phyloP scores from a whole-genome alignment of 2,329 filamentous ascomycete genomes.

The Monilinia fructigena region DNA sequence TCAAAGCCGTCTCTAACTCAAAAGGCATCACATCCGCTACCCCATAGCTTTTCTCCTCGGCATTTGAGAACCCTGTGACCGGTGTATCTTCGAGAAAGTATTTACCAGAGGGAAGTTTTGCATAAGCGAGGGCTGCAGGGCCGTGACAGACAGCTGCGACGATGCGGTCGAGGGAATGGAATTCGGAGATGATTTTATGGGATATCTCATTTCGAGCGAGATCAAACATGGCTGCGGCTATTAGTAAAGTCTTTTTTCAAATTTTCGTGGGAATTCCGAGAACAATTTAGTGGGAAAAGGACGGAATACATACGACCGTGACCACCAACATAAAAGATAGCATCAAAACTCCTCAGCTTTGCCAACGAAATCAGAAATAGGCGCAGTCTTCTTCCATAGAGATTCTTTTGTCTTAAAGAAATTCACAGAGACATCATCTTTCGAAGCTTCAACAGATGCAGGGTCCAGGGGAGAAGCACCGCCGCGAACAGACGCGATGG shows the following conservation, averaged over 20 bases:
- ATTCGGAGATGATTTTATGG: constrained; percentile 60
- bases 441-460: constrained; percentile 45
- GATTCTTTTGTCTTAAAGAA: constrained; percentile 49
- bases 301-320: constrained; percentile 50
- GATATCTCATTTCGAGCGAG: constrained; percentile 56
- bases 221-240: constrained; percentile 35
- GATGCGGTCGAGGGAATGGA: constrained; percentile 59
- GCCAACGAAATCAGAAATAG: constrained; percentile 48
- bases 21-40: constrained; percentile 53
- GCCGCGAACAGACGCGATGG: constrained; percentile 48
- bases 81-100: constrained; percentile 55
- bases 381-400: constrained; percentile 55
- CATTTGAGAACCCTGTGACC: constrained; percentile 60
- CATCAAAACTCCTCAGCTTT: constrained; percentile 53
- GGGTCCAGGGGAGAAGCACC: constrained; percentile 48
- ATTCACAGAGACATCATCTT: constrained; percentile 42
- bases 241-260: background rate
- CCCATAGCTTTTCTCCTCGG: constrained; percentile 48
- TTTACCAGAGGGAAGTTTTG: constrained; percentile 49
- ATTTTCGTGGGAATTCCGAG: background rate
- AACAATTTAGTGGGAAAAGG: background rate
- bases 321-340: constrained; percentile 58
- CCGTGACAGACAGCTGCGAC: constrained; percentile 70
- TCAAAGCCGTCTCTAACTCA: constrained; percentile 56
- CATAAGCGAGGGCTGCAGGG: constrained; percentile 60